Percentiles rank a stretch among this genome's conserved stretches.
Evolutionary conservation across 768 basidiomycete genomes (phyloP).

Genomic region (Mycena rosella): DNA sequence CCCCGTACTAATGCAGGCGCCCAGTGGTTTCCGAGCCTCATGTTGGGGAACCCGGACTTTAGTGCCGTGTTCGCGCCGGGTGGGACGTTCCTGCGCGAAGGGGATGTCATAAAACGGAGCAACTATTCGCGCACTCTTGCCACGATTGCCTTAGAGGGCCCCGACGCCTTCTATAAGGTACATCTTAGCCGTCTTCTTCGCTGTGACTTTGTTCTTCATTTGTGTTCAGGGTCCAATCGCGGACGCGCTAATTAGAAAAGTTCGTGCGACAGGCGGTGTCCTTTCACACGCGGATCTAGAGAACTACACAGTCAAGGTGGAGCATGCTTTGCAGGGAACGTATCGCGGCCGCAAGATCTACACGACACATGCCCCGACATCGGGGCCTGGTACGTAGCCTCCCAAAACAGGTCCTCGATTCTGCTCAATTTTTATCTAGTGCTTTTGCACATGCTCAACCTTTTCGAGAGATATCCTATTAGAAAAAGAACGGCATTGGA

Average conservation of each 20-base stretch:
- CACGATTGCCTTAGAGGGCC: constrained; percentile 79
- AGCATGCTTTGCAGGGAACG: constrained; percentile 80
- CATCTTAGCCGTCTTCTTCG: constrained; percentile 33
- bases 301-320: constrained; percentile 75
- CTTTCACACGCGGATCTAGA: constrained; percentile 80
- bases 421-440: constrained; percentile 52
- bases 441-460: constrained; percentile 92
- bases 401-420: neutral
- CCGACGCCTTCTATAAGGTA: constrained; percentile 87
- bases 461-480: constrained; percentile 80
- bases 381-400: constrained; percentile 71
- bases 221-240: constrained; percentile 79
- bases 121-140: constrained; percentile 85
- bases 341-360: constrained; percentile 87
- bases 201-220: constrained; percentile 32
- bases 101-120: constrained; percentile 77
- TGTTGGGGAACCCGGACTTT: constrained; percentile 83
- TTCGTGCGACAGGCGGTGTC: constrained; percentile 81
- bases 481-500: constrained; percentile 71
- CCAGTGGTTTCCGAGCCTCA: constrained; percentile 63
- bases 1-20: constrained; percentile 1
- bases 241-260: constrained; percentile 79
- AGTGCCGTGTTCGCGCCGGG: constrained; percentile 83
- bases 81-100: constrained; percentile 78
- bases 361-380: constrained; percentile 87